Evolutionary conservation across 192 early-diverging fungal species (phyloP), one percentile per base, ranked within the genome.

Genomic region (Diversispora eburnea): DNA sequence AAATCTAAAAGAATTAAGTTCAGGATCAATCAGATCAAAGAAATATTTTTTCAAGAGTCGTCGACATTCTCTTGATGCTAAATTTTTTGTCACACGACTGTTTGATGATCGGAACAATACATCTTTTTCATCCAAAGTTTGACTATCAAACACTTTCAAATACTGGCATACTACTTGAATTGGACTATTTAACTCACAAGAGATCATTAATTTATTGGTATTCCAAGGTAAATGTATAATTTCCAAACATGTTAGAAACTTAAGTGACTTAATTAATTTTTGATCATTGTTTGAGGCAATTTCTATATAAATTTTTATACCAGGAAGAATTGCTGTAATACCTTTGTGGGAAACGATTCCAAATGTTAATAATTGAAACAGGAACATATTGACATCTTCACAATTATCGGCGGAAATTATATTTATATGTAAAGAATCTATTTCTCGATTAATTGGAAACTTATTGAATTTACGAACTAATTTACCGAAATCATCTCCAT

Each of bases 131-230:
- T 62, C 58, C 15, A 72, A 22, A 6, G 48, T 13, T 17, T 57
- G 0, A 19, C 58, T n/a, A 58, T 5, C 22, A 39, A 47, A 12
- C 19, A 43, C 19, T 0, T 72, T 58, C 55, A 72, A 33, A 72
- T 57, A 72, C 12, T 13, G 13, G 39, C 22, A 72, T 15, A 57
- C 55, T 10, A 72, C 39, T 60, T 72, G 71, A 62, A 72, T 72
- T 19, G 71, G 54, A 25, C 52, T 57, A 19, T 62, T 20, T 25
- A 62, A 9, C 33, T 72, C 59, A 17, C 25, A n/a, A 48, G 57
- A 45, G 59, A 72, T 58, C 17, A 72, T 41, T 9, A 72, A 43
- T 19, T 62, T 62, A 20, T 72, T 57, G 22, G 64, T 33, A 13
- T 72, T 46, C 71, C 71, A 72, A 15, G 8, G 15, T 9, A 72